Evolutionary conservation across 768 basidiomycete genomes (phyloP).

Genomic region (Suillus subaureus): DNA sequence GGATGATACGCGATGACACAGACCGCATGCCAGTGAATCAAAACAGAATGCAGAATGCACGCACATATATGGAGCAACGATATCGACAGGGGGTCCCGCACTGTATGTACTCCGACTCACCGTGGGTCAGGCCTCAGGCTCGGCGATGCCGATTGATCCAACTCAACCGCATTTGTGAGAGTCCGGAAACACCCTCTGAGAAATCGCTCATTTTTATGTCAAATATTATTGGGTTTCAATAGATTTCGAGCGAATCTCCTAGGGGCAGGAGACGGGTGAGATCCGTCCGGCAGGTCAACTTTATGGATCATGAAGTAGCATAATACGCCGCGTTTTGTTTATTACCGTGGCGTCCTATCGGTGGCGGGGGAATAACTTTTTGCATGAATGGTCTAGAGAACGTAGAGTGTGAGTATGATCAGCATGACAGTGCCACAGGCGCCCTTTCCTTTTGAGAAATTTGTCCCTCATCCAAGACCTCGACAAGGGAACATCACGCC

Average conservation of each 20-base stretch:
- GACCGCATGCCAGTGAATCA: neutral
- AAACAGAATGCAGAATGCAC: neutral
- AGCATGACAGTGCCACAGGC: neutral
- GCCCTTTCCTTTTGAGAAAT: neutral
- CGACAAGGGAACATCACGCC: neutral
- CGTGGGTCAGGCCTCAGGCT: neutral
- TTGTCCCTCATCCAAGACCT: neutral
- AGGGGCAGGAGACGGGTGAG: neutral
- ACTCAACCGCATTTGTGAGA: neutral
- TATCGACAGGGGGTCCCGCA: neutral
- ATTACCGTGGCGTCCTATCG: neutral
- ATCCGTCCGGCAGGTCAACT: conserved; percentile 2
- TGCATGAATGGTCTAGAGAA: neutral
- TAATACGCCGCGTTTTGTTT: neutral
- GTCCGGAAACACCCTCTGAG: neutral
- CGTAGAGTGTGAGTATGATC: conserved; percentile 1
- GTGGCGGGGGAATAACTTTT: neutral
- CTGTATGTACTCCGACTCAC: neutral
- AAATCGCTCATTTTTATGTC: neutral
- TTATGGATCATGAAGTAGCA: neutral
- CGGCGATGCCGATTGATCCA: neutral
- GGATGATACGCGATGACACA: neutral
- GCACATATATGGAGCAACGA: neutral
- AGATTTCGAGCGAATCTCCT: neutral
- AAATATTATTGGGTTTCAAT: neutral